phyloP scores from a whole-genome alignment of 371 early-diverging fungal species.

The Zancudomyces culisetae region DNA sequence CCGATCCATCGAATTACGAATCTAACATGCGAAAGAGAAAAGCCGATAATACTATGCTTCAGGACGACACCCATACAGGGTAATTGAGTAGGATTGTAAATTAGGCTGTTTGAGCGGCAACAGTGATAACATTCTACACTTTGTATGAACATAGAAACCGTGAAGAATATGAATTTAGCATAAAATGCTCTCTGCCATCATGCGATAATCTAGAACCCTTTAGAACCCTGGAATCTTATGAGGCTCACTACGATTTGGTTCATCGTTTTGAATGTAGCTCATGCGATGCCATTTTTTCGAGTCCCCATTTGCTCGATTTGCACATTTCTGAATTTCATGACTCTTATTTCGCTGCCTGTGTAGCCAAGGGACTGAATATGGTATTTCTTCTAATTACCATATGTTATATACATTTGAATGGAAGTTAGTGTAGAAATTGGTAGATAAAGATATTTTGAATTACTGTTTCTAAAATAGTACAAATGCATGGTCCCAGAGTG shows the following conservation, averaged over 20 bases:
- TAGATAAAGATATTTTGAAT: neutral
- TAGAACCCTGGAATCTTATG: conserved; percentile 8
- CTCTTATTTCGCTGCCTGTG: conserved; percentile 11
- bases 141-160: too few species aligned
- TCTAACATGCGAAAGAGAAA: too few species aligned
- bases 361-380: conserved; percentile 8
- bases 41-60: too few species aligned
- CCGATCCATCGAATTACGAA: too few species aligned
- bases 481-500: conserved; percentile 12
- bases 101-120: too few species aligned
- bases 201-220: conserved; percentile 9
- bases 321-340: conserved; percentile 21
- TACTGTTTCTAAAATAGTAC: conserved; percentile 3
- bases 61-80: too few species aligned
- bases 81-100: too few species aligned
- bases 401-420: too few species aligned
- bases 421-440: too few species aligned
- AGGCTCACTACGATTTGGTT: conserved; percentile 16
- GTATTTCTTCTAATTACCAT: too few species aligned
- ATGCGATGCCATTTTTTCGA: conserved; percentile 14
- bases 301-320: conserved; percentile 21
- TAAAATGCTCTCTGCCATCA: conserved; percentile 14
- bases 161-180: too few species aligned
- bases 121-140: too few species aligned
- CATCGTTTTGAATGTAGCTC: conserved; percentile 11